These are phyloP conservation scores for Candida berthetii DNA, from an alignment of 805 yeast genomes.

Conservation along the genomic window DNA sequence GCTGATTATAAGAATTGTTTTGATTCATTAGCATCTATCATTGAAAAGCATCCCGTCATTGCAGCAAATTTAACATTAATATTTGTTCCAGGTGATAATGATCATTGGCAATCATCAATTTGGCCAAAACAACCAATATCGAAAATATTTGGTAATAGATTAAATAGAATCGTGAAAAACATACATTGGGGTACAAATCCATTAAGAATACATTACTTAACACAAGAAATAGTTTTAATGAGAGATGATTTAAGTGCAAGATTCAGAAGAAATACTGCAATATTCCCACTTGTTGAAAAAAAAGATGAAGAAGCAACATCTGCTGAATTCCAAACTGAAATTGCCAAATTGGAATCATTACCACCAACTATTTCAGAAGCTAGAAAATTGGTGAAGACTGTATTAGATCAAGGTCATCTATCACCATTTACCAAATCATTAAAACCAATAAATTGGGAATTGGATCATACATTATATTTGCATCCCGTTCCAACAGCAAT, in stretches of 20 bases:
- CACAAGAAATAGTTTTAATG: slow-evolving; percentile 74
- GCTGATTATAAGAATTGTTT: slow-evolving; percentile 60
- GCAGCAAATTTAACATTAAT: slow-evolving; percentile 50
- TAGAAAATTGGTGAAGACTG: slow-evolving; percentile 67
- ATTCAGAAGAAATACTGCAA: slow-evolving; percentile 63
- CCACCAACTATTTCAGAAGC: slow-evolving; percentile 51
- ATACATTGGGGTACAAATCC: slow-evolving; percentile 74
- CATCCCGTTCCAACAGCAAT: slow-evolving; percentile 72
- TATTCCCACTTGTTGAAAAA: slow-evolving; percentile 36
- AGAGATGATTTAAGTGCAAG: slow-evolving; percentile 71
- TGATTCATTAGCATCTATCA: slow-evolving; percentile 63
- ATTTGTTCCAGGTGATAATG: slow-evolving; percentile 85
- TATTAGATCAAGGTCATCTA: slow-evolving; percentile 82
- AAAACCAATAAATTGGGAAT: slow-evolving; percentile 63
- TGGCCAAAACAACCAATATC: slow-evolving; percentile 81
- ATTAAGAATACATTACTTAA: slow-evolving; percentile 63
- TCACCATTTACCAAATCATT: slow-evolving; percentile 67
- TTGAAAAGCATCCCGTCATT: slow-evolving; percentile 54
- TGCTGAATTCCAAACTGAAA: slow-evolving; percentile 13
- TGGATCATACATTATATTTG: slow-evolving; percentile 62
- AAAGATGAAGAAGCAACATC: slow-evolving; percentile 8
- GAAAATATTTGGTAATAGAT: slow-evolving; percentile 57
- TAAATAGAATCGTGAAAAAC: slow-evolving; percentile 51
- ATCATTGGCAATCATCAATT: slow-evolving; percentile 82
- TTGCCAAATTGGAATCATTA: slow-evolving; percentile 26